Evolutionary conservation across 2,329 filamentous ascomycete species (phyloP).

Genomic region (Ophiostoma sp.): DNA sequence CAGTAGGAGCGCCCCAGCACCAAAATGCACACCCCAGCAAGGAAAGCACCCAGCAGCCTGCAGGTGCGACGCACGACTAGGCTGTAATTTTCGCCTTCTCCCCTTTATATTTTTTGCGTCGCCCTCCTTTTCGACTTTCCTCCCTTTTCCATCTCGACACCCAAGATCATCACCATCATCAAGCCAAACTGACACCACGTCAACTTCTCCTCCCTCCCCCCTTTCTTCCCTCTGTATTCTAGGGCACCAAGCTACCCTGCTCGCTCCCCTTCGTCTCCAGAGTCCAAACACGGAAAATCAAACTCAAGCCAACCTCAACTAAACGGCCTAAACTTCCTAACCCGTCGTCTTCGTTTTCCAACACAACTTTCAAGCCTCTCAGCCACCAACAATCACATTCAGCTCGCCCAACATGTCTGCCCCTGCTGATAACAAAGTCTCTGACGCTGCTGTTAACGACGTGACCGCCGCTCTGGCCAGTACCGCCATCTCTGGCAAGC

Average conservation of each 20-base stretch:
- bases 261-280: constrained; percentile 68
- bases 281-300: constrained; percentile 54
- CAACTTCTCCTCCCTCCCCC: constrained; percentile 31
- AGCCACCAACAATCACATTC: constrained; percentile 21
- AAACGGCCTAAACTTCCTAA: constrained; percentile 42
- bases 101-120: constrained; percentile 38
- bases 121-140: constrained; percentile 34
- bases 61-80: constrained; percentile 32
- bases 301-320: constrained; percentile 29
- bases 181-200: constrained; percentile 33
- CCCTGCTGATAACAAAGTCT: constrained; percentile 65
- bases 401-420: constrained; percentile 73
- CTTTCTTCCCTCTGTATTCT: constrained; percentile 51
- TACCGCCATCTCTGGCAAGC: constrained; percentile 64
- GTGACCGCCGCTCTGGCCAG: constrained; percentile 73
- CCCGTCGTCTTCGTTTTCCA: constrained; percentile 37
- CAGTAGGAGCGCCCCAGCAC: constrained; percentile 18
- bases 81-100: constrained; percentile 27
- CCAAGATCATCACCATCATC: constrained; percentile 44
- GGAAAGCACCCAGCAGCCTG: constrained; percentile 11
- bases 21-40: neutral
- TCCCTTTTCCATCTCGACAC: constrained; percentile 35
- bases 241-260: constrained; percentile 91
- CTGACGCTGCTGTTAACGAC: constrained; percentile 68
- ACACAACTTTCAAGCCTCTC: constrained; percentile 4